Evolutionary conservation across 441 rosid genomes (phyloP).

Genomic region (Bocquillonia castaneifolia): DNA sequence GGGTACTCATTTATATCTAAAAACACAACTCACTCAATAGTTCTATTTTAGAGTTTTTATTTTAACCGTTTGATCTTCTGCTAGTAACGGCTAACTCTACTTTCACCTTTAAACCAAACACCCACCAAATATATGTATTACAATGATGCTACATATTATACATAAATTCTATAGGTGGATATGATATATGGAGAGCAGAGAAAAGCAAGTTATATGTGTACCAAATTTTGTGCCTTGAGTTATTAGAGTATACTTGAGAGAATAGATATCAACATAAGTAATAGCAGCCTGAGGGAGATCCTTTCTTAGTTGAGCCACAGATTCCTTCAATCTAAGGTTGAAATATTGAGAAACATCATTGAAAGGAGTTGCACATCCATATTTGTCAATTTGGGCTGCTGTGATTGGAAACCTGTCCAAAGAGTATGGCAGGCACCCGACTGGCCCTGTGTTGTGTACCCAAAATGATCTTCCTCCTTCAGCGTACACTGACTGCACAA

Average conservation of each 20-base stretch:
- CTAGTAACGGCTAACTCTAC: too few relatives aligned
- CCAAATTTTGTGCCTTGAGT: slow-evolving; percentile 38
- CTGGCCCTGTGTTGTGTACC: slow-evolving; percentile 85
- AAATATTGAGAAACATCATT: slow-evolving; percentile 50
- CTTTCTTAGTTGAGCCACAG: slow-evolving; percentile 35
- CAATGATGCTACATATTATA: too few relatives aligned
- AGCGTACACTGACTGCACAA: slow-evolving; percentile 37
- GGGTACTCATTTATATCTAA: too few relatives aligned
- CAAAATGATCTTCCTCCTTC: slow-evolving; percentile 69
- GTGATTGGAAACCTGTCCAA: slow-evolving; percentile 38
- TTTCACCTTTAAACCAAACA: too few relatives aligned
- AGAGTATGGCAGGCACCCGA: slow-evolving; percentile 65
- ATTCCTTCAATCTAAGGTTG: slow-evolving; percentile 42
- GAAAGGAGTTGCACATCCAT: slow-evolving; percentile 50
- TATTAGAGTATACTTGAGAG: slow-evolving; percentile 41
- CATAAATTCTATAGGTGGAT: too few relatives aligned
- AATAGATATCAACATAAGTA: slow-evolving; percentile 60
- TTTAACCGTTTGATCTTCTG: too few relatives aligned
- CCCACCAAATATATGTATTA: too few relatives aligned
- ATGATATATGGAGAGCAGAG: too few relatives aligned
- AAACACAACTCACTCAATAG: too few relatives aligned
- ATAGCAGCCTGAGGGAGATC: slow-evolving; percentile 42
- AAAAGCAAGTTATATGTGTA: too few relatives aligned
- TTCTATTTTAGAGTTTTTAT: too few relatives aligned
- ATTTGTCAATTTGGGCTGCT: slow-evolving; percentile 40